phyloP scores from a whole-genome alignment of 2,329 filamentous ascomycete genomes.

The Penicillium psychrosexuale region DNA sequence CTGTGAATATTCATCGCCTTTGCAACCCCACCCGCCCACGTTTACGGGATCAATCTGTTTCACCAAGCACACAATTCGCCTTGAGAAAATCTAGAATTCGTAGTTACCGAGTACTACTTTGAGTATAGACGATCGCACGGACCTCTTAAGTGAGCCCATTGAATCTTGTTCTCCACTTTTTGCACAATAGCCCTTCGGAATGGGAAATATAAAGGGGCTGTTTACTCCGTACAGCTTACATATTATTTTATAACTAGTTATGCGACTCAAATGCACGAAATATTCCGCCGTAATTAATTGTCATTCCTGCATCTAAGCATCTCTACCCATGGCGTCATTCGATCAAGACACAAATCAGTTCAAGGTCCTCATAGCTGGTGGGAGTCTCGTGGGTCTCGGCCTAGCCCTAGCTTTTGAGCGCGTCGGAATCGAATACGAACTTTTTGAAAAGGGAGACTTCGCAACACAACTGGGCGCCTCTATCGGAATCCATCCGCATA shows the following conservation, averaged over 20 bases:
- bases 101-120: too few relatives aligned
- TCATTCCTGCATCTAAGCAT: not conserved
- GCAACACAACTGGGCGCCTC: slow-evolving; percentile 7
- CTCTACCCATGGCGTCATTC: not conserved
- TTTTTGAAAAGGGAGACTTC: slow-evolving; percentile 15
- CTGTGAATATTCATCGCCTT: too few relatives aligned
- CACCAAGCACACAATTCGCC: too few relatives aligned
- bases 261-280: not conserved
- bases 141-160: too few relatives aligned
- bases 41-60: too few relatives aligned
- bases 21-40: too few relatives aligned
- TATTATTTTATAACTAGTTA: not conserved
- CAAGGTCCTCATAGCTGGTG: slow-evolving; percentile 14
- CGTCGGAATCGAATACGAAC: slow-evolving; percentile 12
- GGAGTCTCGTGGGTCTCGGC: slow-evolving; percentile 11
- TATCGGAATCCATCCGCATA: slow-evolving; percentile 1
- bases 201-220: not conserved
- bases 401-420: slow-evolving; percentile 11
- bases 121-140: too few relatives aligned
- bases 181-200: not conserved
- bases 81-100: not conserved
- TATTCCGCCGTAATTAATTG: not conserved
- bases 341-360: not conserved
- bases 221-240: not conserved
- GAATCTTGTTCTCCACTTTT: not conserved